phyloP scores from a whole-genome alignment of 352 stramenopile genomes.

The Globisporangium uncinulatum region DNA sequence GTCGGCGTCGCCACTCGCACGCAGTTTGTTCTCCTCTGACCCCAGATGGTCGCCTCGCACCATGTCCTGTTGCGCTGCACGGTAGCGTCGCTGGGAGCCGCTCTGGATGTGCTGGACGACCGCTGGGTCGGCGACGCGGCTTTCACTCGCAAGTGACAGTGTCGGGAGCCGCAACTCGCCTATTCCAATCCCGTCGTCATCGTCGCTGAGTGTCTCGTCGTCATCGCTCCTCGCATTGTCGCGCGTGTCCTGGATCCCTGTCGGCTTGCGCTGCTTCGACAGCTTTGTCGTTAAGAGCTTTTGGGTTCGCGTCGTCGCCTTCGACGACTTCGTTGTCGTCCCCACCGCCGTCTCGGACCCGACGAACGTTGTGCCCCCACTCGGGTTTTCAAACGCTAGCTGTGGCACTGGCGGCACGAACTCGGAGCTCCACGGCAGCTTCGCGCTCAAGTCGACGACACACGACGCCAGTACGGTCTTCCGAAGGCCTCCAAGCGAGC shows the following conservation, averaged over 20 bases:
- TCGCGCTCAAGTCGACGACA: conserved; percentile 46
- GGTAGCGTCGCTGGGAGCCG: conserved; percentile 49
- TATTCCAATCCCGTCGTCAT: conserved; percentile 66
- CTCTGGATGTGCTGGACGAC: conserved; percentile 34
- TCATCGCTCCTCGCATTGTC: conserved; percentile 5
- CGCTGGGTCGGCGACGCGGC: conserved; percentile 33
- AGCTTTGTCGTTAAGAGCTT: conserved; percentile 4
- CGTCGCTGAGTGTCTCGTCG: conserved; percentile 6
- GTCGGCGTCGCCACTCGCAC: conserved; percentile 3
- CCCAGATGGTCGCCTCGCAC: conserved; percentile 10
- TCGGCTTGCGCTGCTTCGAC: conserved; percentile 3
- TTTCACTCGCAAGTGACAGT: conserved; percentile 14
- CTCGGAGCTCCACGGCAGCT: conserved; percentile 63
- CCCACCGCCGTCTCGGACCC: not conserved
- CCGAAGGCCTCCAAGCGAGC: conserved; percentile 44
- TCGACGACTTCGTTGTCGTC: not conserved
- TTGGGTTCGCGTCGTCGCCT: not conserved
- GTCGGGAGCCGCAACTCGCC: conserved; percentile 32
- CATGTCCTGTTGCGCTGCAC: conserved; percentile 39
- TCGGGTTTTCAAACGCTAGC: conserved; percentile 43
- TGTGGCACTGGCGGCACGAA: conserved; percentile 32
- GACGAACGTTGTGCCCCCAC: not conserved
- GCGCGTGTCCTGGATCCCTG: conserved; percentile 5
- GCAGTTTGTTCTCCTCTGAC: not conserved
- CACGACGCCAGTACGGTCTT: conserved; percentile 50